Base-by-base conservation (phyloP, 495 filamentous ascomycete genomes). In the Talaromyces liani region DNA sequence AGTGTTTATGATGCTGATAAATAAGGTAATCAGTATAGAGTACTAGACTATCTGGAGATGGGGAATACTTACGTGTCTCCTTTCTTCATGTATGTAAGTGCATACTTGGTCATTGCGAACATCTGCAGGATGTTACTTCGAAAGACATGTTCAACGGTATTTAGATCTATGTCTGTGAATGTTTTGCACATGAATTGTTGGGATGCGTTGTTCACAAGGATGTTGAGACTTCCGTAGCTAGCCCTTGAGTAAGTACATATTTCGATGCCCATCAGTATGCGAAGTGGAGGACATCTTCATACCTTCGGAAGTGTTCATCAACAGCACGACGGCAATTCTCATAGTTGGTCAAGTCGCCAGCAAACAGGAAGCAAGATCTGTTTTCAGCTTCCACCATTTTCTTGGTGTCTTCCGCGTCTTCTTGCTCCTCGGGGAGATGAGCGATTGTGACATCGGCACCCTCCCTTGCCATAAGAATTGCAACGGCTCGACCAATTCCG, bases 151-250 rank as follows among this genome's bases (percentile, higher is more conserved):
- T 81, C 77, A 10, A 83, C 79, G 12, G 73, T 71, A 33, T 80
- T 75, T 20, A 85, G 71, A 64, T 84, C 73, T 31, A 84, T 86
- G 2, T 87, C 73, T 1, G 66, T 65, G 25, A 87, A 73, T 39
- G 86, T 78, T 12, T 74, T 68, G 68, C 77, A 83, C 67, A 81
- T 76, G 24, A 77, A 73, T 69, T 87, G 83, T 65, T 79, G 82
- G 1, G 81, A 79, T 7, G 85, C 86, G 66, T 87, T 88, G 70
- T 88, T 88, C 65, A 86, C 80, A 7, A 87, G 75, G 8, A 87
- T 76, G 63, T 87, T 79, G 67, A 88, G 66, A 6, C 64, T 66
- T 34, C 82, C 76, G 56, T 72, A 80, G 34, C 78, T 79, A 54
- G 7, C 16, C 27, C 14, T 36, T 10, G 24, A 18, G 31, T 58